phyloP scores from a whole-genome alignment of 2,329 filamentous ascomycete species.

The Nemania serpens region DNA sequence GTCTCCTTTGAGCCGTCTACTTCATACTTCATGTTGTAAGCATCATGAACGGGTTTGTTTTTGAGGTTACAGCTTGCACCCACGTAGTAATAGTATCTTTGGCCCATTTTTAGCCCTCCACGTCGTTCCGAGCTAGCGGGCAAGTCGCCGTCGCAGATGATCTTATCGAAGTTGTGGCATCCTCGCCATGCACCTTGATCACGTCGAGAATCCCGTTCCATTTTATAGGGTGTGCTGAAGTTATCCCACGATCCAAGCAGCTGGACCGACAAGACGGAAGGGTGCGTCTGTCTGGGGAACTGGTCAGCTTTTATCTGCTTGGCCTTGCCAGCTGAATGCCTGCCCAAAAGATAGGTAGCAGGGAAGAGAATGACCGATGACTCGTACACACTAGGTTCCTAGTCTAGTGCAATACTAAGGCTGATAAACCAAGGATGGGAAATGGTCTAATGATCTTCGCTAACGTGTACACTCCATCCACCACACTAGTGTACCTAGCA shows the following conservation, averaged over 20 bases:
- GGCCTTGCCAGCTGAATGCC: constrained; percentile 22
- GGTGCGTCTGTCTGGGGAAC: constrained; percentile 59
- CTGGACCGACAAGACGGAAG: constrained; percentile 70
- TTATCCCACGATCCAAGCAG: constrained; percentile 96
- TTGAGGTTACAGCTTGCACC: constrained; percentile 44
- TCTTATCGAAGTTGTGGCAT: constrained; percentile 84
- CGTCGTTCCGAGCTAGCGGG: constrained; percentile 62
- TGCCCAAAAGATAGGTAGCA: constrained; percentile 4
- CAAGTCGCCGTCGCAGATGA: constrained; percentile 76
- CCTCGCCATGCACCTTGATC: constrained; percentile 82
- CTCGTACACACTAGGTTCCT: constrained; percentile 11
- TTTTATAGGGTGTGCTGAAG: constrained; percentile 76
- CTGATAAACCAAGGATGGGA: constrained; percentile 25
- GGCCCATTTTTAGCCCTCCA: constrained; percentile 88
- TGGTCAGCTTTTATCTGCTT: constrained; percentile 36
- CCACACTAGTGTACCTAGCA: background rate
- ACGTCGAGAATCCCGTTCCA: constrained; percentile 79
- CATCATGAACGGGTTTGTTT: constrained; percentile 1
- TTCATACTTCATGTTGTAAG: constrained; percentile 67
- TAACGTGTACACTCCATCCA: constrained; percentile 7
- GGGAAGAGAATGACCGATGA: constrained; percentile 23
- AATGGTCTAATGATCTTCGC: constrained; percentile 34
- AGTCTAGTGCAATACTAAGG: constrained; percentile 6
- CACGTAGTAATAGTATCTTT: constrained; percentile 96
- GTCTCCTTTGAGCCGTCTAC: constrained; percentile 78